phyloP scores from a whole-genome alignment of 1,284 basidiomycete genomes.

The Rhodotorula sp. region DNA sequence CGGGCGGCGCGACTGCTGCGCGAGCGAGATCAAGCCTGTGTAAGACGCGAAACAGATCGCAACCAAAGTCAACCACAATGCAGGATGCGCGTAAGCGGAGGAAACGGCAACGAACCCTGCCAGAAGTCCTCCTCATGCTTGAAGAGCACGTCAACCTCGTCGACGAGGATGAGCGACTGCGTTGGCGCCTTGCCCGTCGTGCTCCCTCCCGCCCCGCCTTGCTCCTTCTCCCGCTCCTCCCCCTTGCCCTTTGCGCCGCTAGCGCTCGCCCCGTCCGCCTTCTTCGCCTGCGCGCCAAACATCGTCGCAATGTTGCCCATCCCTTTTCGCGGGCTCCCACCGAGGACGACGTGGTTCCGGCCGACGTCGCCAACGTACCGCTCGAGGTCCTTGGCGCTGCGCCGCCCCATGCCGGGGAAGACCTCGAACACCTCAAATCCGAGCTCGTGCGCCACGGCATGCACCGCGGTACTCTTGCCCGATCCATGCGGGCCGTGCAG shows the following conservation, averaged over 20 bases:
- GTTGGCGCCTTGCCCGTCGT: slow-evolving; percentile 40
- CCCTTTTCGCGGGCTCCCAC: slow-evolving; percentile 26
- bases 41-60: background rate
- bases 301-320: slow-evolving; percentile 13
- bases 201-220: slow-evolving; percentile 18
- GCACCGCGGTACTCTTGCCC: slow-evolving; percentile 90
- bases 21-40: slow-evolving; percentile 65
- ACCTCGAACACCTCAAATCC: slow-evolving; percentile 98
- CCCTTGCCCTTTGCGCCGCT: background rate
- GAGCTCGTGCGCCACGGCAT: slow-evolving; percentile 88
- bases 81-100: background rate
- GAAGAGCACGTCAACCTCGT: slow-evolving; percentile 93
- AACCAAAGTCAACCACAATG: background rate
- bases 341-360: slow-evolving; percentile 76
- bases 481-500: slow-evolving; percentile 78
- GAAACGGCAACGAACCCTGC: slow-evolving; percentile 58
- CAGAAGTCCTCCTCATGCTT: slow-evolving; percentile 90
- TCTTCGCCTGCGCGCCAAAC: slow-evolving; percentile 16
- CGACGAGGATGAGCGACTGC: slow-evolving; percentile 90
- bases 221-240: slow-evolving; percentile 1
- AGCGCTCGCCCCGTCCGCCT: background rate
- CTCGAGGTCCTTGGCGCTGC: slow-evolving; percentile 76
- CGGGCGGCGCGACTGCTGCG: slow-evolving; percentile 77
- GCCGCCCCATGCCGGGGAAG: slow-evolving; percentile 87
- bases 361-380: slow-evolving; percentile 87